Conservation (phyloP, 768 basidiomycete species). For the Cytidiella melzeri region DNA sequence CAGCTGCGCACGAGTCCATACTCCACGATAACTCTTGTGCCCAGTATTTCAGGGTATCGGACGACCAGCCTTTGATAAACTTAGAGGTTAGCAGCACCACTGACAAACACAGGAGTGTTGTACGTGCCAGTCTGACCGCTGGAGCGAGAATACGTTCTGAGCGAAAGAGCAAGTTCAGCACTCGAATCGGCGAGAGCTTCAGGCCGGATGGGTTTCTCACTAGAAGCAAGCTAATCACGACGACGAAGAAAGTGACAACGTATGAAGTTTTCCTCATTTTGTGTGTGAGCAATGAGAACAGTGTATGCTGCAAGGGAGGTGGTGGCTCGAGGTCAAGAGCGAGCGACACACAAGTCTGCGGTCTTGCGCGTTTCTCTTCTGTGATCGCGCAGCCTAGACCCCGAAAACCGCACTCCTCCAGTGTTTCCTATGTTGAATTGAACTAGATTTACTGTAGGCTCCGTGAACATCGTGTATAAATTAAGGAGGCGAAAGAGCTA, state of each 20-base stretch:
- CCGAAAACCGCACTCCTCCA: too few species aligned
- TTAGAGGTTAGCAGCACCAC: too few species aligned
- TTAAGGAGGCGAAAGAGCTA: too few species aligned
- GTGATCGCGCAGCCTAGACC: too few species aligned
- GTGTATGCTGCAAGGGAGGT: too few species aligned
- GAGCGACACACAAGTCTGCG: too few species aligned
- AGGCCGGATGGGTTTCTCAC: slow-evolving; percentile 31
- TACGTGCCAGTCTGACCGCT: slow-evolving; percentile 59
- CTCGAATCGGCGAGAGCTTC: background rate
- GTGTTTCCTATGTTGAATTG: too few species aligned
- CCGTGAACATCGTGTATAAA: too few species aligned
- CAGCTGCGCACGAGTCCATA: slow-evolving; percentile 60
- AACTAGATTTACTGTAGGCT: too few species aligned
- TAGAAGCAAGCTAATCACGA: slow-evolving; percentile 42
- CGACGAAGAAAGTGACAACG: slow-evolving; percentile 53
- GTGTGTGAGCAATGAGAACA: too few species aligned
- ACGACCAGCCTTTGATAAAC: slow-evolving; percentile 30
- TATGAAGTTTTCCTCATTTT: slow-evolving; percentile 69
- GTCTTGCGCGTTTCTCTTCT: too few species aligned
- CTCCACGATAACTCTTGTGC: slow-evolving; percentile 40
- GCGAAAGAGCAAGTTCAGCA: background rate
- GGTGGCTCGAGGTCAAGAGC: too few species aligned
- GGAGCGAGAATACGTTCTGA: slow-evolving; percentile 53
- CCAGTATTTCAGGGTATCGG: slow-evolving; percentile 36
- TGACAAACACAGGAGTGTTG: slow-evolving; percentile 4